Percentiles rank a stretch among this genome's conserved stretches.
phyloP scores from a whole-genome alignment of 78 protist species.

The Creolimax fragrantissima region DNA sequence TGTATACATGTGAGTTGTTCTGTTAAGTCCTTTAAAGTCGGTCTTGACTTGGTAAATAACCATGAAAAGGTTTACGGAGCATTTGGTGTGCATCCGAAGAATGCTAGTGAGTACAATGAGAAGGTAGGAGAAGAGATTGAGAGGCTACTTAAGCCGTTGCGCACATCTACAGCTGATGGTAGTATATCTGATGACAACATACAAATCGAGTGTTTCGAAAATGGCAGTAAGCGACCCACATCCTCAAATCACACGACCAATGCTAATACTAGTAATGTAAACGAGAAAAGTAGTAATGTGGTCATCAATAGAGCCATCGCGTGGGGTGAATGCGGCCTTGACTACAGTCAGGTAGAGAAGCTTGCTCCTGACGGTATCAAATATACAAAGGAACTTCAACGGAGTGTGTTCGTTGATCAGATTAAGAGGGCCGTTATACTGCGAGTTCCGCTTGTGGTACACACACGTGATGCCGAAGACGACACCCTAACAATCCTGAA shows the following conservation, averaged over 20 bases:
- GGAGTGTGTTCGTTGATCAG: neutral
- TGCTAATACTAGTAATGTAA: neutral
- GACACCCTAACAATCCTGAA: neutral
- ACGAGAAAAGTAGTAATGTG: neutral
- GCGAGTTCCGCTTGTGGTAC: neutral
- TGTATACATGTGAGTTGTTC: neutral
- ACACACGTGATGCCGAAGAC: neutral
- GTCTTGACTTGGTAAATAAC: neutral
- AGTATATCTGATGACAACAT: neutral
- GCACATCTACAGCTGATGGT: neutral
- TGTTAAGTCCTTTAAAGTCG: neutral
- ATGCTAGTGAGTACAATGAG: neutral
- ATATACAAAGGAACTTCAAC: neutral
- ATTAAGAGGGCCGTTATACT: neutral
- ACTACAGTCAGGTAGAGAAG: neutral
- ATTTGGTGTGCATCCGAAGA: neutral
- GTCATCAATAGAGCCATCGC: neutral
- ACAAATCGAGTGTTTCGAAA: neutral
- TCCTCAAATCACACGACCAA: neutral
- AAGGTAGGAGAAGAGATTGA: neutral
- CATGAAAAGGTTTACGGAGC: neutral
- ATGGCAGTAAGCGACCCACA: neutral
- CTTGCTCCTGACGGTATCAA: neutral
- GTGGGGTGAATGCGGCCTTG: neutral
- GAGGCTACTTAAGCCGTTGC: neutral